phyloP scores from a whole-genome alignment of 1,284 basidiomycete species.

The Leccinum fuscescens region DNA sequence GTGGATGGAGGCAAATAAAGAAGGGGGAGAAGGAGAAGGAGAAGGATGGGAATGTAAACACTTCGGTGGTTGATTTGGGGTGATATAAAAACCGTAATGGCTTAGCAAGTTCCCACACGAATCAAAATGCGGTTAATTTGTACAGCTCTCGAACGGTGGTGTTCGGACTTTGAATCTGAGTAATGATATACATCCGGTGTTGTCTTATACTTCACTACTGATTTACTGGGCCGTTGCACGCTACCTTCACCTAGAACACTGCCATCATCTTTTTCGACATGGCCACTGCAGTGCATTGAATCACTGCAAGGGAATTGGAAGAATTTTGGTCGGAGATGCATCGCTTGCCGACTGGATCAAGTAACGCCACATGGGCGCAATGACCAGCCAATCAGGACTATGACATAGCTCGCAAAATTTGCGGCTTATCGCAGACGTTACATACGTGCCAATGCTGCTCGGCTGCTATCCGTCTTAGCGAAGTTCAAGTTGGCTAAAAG shows the following conservation, averaged over 20 bases:
- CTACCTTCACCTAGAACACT: not conserved
- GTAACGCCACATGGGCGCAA: not conserved
- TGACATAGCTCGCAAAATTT: not conserved
- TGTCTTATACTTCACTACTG: not conserved
- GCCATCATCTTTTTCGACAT: not conserved
- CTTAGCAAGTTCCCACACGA: conserved; percentile 28
- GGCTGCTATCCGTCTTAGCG: not conserved
- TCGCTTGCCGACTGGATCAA: not conserved
- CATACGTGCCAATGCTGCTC: not conserved
- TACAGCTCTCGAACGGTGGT: not conserved
- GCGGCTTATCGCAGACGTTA: not conserved
- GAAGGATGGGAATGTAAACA: conserved; percentile 16
- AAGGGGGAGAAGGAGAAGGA: conserved; percentile 13
- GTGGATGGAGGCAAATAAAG: conserved; percentile 20
- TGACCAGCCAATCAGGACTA: not conserved
- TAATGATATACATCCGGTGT: not conserved
- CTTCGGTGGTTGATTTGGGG: conserved; percentile 6
- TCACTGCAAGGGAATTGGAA: not conserved
- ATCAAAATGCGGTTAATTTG: conserved; percentile 1
- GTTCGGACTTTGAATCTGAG: not conserved
- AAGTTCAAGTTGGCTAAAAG: not conserved
- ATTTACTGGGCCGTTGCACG: not conserved
- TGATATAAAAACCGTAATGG: conserved; percentile 25
- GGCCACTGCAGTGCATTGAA: not conserved
- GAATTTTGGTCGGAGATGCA: not conserved